Evolutionary conservation across 345 rosid species (phyloP), one percentile per base, ranked within the genome.

Genomic region (Excoecaria agallocha): DNA sequence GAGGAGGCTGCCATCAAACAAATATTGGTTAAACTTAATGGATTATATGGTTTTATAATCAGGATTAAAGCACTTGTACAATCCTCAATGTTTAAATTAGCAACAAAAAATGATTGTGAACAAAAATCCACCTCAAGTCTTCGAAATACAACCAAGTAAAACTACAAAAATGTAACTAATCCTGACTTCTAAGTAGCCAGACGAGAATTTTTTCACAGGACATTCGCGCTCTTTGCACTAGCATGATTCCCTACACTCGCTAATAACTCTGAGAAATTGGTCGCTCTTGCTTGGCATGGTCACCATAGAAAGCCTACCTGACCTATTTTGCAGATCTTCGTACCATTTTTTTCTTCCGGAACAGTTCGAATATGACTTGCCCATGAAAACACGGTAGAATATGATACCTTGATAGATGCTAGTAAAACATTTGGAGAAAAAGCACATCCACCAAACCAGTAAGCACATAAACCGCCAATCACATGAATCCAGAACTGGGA

Each of bases 1-100:
- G 79, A 70, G 98, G 94, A 50, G 98, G 97, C 98, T 94, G 84
- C 73, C 16, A 72, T 50, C 68, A 70, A 24, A 66, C 24, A 76
- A 61, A 73, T 10, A 30, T 65, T 30, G 19, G 62, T 37, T 10
- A 55, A 37, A 20, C 68, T 66, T 7, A 55, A 48, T 7, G 6
- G 48, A 10, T 38, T 39, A 59, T 59, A 37, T 17, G 48, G 5
- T 46, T 24, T 24, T 5, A 13, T 46, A 22, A 24, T 66, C 38
- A 48, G 19, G 6, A 39, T 16, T 10, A 37, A 20, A 10, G 49
- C 22, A 39, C 24, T 64, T 45, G 49, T 12, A 38, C 10, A 67
- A 54, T 50, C 30, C n/a, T 46, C n/a, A 16, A 2, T 24, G 12
- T 66, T n/a, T 66, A 52, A 43, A 30, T n/a, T n/a, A n/a, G n/a